Base-by-base conservation (phyloP, 108 stramenopile genomes). In the Cyclostephanos tholiformis region DNA sequence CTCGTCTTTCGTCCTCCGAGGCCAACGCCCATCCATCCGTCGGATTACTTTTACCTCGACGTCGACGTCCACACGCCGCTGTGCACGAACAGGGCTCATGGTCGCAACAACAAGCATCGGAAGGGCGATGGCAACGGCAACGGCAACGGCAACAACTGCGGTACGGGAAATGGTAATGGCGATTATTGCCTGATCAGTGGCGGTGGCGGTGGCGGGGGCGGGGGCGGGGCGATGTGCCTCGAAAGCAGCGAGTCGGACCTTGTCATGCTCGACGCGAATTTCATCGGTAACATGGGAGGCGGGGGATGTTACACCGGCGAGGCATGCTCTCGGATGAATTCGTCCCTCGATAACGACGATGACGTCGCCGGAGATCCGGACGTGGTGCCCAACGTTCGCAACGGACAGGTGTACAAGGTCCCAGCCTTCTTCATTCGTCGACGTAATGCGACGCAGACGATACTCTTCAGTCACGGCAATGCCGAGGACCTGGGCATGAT, bases 401-500 rank as follows among this genome's bases (percentile, higher is more conserved):
- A 70, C 19, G 69, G 69, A 2, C n/a, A 26, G 0, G 23, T 58
- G 1, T 82, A 67, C 65, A 68, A 58, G 43, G 74, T 86, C 44
- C 75, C 85, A 0, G 85, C 87, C 55, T 84, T 79, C 43, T 86
- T 75, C 55, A 73, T 88, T 2, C 61, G 80, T 8, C 41, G 85
- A 4, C 72, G 77, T 1, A 74, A 69, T 12, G 83, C 87, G 0
- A 62, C 55, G 17, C 53, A 85, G 12, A 92, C 91, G 19, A 32
- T 92, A 11, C 76, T 92, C 20, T 92, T 80, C 64, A 79, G 74
- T 14, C 91, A 92, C 66, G 91, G 86, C 6, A 92, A 92, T 64
- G 91, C 89, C 8, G 91, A 92, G 75, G 92, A 93, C 67, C 56
- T 93, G 19, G 90, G 88, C 1, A 80, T 86, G 69, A 79, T 77